phyloP scores from a whole-genome alignment of 2,329 filamentous ascomycete genomes.

The Diaporthe velutina region DNA sequence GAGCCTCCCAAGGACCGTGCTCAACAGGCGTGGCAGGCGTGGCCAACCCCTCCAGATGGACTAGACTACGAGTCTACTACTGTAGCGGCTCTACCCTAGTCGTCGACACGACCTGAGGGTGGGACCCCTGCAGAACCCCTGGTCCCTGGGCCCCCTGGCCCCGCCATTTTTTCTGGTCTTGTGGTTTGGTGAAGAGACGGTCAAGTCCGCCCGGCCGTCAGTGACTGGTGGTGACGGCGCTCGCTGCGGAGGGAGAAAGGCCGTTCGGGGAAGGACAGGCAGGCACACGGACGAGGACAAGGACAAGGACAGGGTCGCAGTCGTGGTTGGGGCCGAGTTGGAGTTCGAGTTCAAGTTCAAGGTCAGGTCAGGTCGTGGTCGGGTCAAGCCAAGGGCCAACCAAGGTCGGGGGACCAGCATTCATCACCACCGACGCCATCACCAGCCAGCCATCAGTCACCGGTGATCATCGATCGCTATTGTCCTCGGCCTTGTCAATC shows the following conservation, averaged over 20 bases:
- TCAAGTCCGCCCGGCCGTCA: slow-evolving; percentile 15
- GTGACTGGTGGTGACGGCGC: neutral
- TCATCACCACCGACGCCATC: neutral
- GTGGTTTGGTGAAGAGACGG: slow-evolving; percentile 31
- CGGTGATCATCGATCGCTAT: neutral
- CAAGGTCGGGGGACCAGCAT: neutral
- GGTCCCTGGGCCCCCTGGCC: slow-evolving; percentile 3
- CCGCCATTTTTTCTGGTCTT: slow-evolving; percentile 25
- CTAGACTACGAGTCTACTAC: neutral
- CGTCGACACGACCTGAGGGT: neutral
- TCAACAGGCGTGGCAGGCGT: neutral
- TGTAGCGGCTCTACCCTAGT: neutral
- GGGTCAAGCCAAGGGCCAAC: neutral
- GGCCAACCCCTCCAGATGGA: slow-evolving; percentile 1
- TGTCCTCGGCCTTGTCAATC: neutral
- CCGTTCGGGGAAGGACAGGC: neutral
- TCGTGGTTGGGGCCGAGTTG: neutral
- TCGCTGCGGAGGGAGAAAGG: neutral
- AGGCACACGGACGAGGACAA: neutral
- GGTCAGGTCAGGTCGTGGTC: neutral
- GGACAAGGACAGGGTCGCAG: neutral
- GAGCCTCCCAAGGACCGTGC: slow-evolving; percentile 2
- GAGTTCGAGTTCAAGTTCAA: neutral
- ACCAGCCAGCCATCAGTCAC: neutral
- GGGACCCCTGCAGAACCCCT: slow-evolving; percentile 9